Base-by-base conservation (phyloP, 768 basidiomycete genomes). In the Amanita muscaria region DNA sequence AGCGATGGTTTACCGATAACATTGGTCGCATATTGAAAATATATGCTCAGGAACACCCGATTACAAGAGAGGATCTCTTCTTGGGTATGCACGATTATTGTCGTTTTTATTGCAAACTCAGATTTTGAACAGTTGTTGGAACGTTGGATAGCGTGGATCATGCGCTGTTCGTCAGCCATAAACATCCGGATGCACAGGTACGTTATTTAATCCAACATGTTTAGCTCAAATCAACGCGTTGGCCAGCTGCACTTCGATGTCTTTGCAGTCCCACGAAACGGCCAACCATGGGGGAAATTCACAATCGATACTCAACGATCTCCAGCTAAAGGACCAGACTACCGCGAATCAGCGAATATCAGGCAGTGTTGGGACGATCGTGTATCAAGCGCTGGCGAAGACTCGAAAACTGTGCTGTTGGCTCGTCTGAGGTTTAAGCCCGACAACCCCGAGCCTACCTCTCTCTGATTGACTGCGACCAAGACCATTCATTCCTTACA, bases 131-230 rank as follows among this genome's bases (percentile, higher is more conserved):
- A 61, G 61, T 80, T 22, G 70, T 82, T 16, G 83, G 83, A 9
- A 69, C 77, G 0, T 62, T 84, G 4, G 69, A 72, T 31, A 70
- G 80, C 10, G 71, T 77, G 0, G 80, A 84, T 45, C 84, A 85
- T 60, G 87, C 77, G 0, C 61, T 86, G 19, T 80, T 88, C 50
- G 85, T 88, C 29, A 83, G 82, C 53, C 81, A 87, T 49, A 67
- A 67, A 47, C 82, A 86, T 60, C 74, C 70, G 2, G 73, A 80
- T 51, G 72, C 78, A 3, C 73, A 74, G 64, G 74, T 68, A 47
- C n/a, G 34, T 19, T 6, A 21, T 16, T n/a, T 16, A 8, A 11
- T 6, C 11, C n/a, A 9, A 11, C 27, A 30, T 31, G 27, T 12
- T 29, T 19, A 15, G 22, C 36, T 22, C 18, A n/a, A 31, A 21